Evolutionary conservation across 768 basidiomycete species (phyloP), one percentile per base, ranked within the genome.

Genomic region (Rhizopogon vinicolor): DNA sequence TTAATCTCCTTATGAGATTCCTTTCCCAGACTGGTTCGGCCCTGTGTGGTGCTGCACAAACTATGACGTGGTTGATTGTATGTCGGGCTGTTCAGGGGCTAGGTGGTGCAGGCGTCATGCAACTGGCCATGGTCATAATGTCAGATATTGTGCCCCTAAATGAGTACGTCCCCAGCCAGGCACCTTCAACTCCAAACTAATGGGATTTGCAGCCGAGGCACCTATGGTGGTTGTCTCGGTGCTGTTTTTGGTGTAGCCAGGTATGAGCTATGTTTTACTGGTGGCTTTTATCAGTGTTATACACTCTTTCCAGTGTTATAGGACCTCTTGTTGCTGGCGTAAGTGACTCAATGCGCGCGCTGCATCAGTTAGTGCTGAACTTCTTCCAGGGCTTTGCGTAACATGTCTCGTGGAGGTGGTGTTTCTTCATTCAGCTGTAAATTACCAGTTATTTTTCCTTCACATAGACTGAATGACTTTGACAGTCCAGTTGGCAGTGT

Each of bases 251-350:
- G 91, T 5, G 78, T 80, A 51, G 79, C 82, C 0, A 78, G 80
- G 77, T 76, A 46, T 42, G 37, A 1, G 7, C 1, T 33, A 10
- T 10, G 9, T 25, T 46, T 2, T n/a, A 2, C 22, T 22, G 18
- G n/a, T 37, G 18, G 19, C 5, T 0, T 7, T 50, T 3, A n/a
- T 14, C 39, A 18, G 1, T 18, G 54, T 16, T 54, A 44, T 2
- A 39, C 19, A 63, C 19, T 54, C 29, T 3, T 22, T 51, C 46
- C 13, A 83, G 85, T 57, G 83, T 89, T 18, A 59, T 88, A 12
- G 89, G 92, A 0, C 93, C 93, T 2, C 75, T 97, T 12, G 69
- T 94, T 13, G 92, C 92, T 55, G 92, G 91, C 55, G 88, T 88
- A 67, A 74, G 86, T 68, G 8, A 22, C 10, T 29, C n/a, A 43